phyloP scores from a whole-genome alignment of 2,329 filamentous ascomycete genomes.

The Scedosporium minutisporum region DNA sequence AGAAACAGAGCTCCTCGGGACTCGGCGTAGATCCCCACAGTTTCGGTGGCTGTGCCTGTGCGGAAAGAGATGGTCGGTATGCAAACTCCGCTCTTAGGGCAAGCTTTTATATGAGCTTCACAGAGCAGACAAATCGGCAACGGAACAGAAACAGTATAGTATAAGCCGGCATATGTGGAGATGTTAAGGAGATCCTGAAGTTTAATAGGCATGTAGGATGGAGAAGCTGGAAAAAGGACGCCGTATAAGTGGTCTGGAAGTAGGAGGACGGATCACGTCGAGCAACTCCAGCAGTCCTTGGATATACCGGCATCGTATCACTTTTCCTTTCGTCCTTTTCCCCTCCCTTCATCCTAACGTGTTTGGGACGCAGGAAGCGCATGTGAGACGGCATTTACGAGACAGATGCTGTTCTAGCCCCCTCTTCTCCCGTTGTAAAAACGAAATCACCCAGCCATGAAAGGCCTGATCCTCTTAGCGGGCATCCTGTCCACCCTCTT shows the following conservation, averaged over 20 bases:
- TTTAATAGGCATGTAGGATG: neutral
- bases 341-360: neutral
- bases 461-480: neutral
- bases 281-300: neutral
- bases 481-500: conserved; percentile 1
- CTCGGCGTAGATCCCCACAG: neutral
- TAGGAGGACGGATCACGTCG: neutral
- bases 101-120: neutral
- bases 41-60: neutral
- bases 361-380: neutral
- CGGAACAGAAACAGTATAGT: neutral
- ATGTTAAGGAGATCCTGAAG: neutral
- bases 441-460: neutral
- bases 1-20: neutral
- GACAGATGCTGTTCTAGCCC: neutral
- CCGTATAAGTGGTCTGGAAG: neutral
- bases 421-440: neutral
- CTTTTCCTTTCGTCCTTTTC: neutral
- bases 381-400: neutral
- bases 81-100: neutral
- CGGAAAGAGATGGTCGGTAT: neutral
- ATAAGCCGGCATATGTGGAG: neutral
- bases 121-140: neutral
- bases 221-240: neutral
- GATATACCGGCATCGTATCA: conserved; percentile 1